Evolutionary conservation across 2,329 filamentous ascomycete species (phyloP).

Genomic region (Kalmusia sp.): DNA sequence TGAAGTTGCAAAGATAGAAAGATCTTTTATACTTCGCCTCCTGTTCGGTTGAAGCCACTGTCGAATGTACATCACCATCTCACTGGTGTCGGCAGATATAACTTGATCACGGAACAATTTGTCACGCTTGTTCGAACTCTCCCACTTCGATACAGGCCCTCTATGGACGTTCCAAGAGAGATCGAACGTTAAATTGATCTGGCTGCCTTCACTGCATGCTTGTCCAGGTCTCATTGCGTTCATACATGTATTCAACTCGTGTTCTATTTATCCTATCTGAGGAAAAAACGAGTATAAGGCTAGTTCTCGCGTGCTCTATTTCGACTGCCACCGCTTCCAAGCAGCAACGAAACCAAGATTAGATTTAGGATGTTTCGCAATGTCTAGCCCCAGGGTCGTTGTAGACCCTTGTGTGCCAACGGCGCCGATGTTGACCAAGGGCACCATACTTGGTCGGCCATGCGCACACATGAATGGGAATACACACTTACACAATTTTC

Average conservation of each 20-base stretch:
- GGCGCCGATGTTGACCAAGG: constrained; percentile 43
- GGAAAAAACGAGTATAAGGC: background rate
- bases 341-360: constrained; percentile 8
- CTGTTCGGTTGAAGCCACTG: too few relatives aligned
- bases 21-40: too few relatives aligned
- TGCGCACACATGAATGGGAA: constrained; percentile 89
- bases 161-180: constrained; percentile 49
- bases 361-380: background rate
- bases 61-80: too few relatives aligned
- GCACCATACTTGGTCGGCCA: constrained; percentile 64
- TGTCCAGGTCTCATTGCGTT: constrained; percentile 48
- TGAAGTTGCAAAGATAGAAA: too few relatives aligned
- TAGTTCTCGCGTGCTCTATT: background rate
- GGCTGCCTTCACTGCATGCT: constrained; percentile 39
- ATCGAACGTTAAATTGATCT: constrained; percentile 49
- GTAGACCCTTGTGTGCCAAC: background rate
- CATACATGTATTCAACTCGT: constrained; percentile 27
- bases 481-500: constrained; percentile 64
- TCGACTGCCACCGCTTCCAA: constrained; percentile 18
- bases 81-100: background rate
- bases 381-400: background rate
- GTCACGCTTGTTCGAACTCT: constrained; percentile 48
- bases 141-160: constrained; percentile 47
- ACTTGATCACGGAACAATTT: constrained; percentile 41
- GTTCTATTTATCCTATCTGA: background rate